phyloP scores from a whole-genome alignment of 768 basidiomycete species.

The Leucosporidium scottii region DNA sequence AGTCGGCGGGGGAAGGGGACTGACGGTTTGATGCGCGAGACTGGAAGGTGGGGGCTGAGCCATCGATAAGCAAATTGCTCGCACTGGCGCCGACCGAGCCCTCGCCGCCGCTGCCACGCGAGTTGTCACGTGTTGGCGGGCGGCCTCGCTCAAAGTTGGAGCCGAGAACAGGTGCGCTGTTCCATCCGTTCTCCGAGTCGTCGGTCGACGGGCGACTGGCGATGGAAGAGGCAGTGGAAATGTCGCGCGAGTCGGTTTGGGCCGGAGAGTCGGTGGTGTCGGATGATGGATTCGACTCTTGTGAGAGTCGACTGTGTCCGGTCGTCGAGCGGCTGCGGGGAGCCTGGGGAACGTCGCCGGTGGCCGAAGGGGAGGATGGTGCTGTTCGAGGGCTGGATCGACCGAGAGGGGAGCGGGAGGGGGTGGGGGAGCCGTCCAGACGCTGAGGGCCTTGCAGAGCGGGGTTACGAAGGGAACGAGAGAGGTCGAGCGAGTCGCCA shows the following conservation, averaged over 20 bases:
- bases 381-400: background rate
- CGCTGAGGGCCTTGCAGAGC: background rate
- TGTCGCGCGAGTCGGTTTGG: constrained; percentile 1
- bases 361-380: background rate
- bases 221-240: constrained; percentile 1
- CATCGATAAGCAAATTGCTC: no score
- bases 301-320: constrained; percentile 13
- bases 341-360: background rate
- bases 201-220: background rate
- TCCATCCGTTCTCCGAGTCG: constrained; percentile 10
- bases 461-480: no score
- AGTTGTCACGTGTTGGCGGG: no score
- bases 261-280: background rate
- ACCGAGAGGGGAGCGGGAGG: constrained; percentile 23
- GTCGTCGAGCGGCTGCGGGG: constrained; percentile 5
- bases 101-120: no score
- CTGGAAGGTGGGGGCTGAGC: no score
- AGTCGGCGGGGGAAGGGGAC: no score
- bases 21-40: no score
- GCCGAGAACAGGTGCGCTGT: constrained; percentile 8
- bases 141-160: background rate
- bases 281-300: constrained; percentile 3
- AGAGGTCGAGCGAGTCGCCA: no score
- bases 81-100: no score
- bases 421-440: constrained; percentile 7